These are phyloP conservation scores for Diaporthe eres DNA, from an alignment of 2,329 filamentous ascomycete genomes.

Conservation along the genomic window DNA sequence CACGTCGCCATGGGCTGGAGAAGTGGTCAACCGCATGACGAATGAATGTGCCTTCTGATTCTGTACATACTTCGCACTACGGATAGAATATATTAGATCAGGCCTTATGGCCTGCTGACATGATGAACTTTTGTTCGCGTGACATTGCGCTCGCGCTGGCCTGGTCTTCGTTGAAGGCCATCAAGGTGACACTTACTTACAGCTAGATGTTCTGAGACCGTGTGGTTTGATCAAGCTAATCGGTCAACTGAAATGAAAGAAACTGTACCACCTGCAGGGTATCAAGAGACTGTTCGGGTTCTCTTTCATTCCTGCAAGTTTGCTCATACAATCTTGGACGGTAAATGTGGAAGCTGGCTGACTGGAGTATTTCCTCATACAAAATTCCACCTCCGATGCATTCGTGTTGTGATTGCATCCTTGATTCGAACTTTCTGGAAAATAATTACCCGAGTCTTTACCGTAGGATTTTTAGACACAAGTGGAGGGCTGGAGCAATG, in stretches of 20 bases:
- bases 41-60: not conserved
- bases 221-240: not conserved
- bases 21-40: not conserved
- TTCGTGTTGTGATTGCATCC: not conserved
- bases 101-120: not conserved
- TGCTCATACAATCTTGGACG: not conserved
- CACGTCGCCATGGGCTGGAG: not conserved
- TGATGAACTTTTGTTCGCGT: too few relatives aligned
- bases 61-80: conserved; percentile 17
- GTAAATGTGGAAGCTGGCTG: not conserved
- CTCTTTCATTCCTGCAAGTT: not conserved
- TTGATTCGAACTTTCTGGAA: not conserved
- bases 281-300: not conserved
- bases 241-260: not conserved
- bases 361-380: too few relatives aligned
- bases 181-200: too few relatives aligned
- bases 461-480: not conserved
- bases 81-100: conserved; percentile 13
- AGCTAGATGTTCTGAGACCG: not conserved
- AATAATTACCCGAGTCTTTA: not conserved
- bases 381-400: too few relatives aligned
- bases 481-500: not conserved
- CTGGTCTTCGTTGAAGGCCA: not conserved
- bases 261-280: not conserved
- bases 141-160: not conserved